Evolutionary conservation across 345 rosid species (phyloP).

Genomic region (Luvunga scandens): DNA sequence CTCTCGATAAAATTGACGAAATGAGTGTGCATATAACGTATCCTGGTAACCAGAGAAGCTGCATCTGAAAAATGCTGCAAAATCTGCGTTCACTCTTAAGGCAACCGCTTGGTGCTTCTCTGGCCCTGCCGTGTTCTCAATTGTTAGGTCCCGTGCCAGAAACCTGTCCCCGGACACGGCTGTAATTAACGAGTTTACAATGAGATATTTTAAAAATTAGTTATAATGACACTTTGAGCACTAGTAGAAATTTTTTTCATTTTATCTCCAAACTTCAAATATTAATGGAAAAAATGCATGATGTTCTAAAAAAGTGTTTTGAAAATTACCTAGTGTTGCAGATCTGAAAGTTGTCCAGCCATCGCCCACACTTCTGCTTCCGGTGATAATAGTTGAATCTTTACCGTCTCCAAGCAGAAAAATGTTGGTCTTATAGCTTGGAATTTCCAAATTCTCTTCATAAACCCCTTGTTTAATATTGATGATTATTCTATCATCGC

Average conservation of each 20-base stretch:
- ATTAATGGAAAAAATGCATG: background rate
- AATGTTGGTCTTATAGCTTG: constrained; percentile 65
- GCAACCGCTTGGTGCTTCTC: constrained; percentile 82
- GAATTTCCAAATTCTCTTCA: constrained; percentile 63
- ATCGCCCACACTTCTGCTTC: constrained; percentile 62
- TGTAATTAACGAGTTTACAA: constrained; percentile 11
- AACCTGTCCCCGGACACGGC: constrained; percentile 82
- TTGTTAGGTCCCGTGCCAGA: constrained; percentile 67
- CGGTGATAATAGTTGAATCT: constrained; percentile 59
- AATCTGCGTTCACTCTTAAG: constrained; percentile 64
- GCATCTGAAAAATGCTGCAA: constrained; percentile 61
- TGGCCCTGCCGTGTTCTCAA: constrained; percentile 77
- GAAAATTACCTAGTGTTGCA: constrained; percentile 70
- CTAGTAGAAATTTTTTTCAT: too few species aligned
- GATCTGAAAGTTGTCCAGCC: constrained; percentile 98
- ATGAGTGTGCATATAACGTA: constrained; percentile 64
- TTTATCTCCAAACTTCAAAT: too few species aligned
- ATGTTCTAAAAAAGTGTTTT: background rate
- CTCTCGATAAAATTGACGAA: constrained; percentile 77
- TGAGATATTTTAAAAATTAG: background rate
- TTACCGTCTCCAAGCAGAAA: constrained; percentile 74
- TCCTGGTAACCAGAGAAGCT: constrained; percentile 66
- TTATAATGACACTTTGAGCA: too few species aligned
- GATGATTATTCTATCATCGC: constrained; percentile 48
- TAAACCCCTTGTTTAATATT: constrained; percentile 65